These are phyloP conservation scores for apple (Malus domestica) DNA, from an alignment of 306 rosid species.

Conservation along the genomic window DNA sequence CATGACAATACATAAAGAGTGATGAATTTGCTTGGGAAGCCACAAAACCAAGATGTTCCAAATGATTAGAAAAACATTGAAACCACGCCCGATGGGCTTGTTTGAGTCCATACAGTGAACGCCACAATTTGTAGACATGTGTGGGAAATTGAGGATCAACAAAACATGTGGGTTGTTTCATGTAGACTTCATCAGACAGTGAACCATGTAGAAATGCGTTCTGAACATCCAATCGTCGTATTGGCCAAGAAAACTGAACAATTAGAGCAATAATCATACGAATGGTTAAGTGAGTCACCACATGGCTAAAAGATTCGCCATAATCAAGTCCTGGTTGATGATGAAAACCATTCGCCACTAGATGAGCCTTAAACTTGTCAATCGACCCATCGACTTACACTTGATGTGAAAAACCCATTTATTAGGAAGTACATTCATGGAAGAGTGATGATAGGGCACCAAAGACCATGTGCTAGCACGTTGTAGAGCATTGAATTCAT, in stretches of 20 bases:
- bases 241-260: background rate
- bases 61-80: background rate
- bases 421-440: too few species aligned
- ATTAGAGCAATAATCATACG: background rate
- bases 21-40: background rate
- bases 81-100: background rate
- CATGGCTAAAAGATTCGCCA: too few species aligned
- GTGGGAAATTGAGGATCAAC: background rate
- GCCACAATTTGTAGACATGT: background rate
- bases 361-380: too few species aligned
- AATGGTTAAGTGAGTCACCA: too few species aligned
- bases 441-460: too few species aligned
- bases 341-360: too few species aligned
- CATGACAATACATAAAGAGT: background rate
- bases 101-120: background rate
- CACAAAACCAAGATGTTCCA: background rate
- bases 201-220: background rate
- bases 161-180: background rate
- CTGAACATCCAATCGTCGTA: background rate
- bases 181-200: background rate
- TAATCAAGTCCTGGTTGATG: too few species aligned
- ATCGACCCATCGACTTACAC: too few species aligned
- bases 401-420: too few species aligned
- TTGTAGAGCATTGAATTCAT: too few species aligned
- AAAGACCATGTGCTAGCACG: too few species aligned